Evolutionary conservation across 2,329 filamentous ascomycete genomes (phyloP).

Genomic region (Aspergillus sergii): DNA sequence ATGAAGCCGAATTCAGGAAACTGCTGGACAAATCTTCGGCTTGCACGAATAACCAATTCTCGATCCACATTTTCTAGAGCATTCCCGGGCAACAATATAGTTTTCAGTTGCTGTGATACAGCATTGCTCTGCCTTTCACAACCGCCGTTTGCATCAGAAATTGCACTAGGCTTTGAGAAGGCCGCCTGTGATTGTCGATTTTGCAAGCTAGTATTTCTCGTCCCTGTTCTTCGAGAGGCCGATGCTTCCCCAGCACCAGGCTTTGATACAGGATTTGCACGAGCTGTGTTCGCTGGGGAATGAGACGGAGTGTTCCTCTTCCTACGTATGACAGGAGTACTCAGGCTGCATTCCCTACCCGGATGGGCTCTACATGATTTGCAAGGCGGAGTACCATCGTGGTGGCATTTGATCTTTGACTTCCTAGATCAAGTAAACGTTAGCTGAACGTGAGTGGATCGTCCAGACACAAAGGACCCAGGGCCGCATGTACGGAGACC

Average conservation of each 20-base stretch:
- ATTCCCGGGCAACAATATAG: background rate
- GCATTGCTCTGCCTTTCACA: background rate
- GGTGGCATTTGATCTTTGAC: background rate
- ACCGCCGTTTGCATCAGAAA: background rate
- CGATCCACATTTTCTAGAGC: background rate
- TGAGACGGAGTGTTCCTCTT: background rate
- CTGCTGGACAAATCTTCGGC: background rate
- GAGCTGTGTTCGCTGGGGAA: background rate
- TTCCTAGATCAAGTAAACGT: background rate
- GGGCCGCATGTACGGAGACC: background rate
- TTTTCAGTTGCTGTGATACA: background rate
- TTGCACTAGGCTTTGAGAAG: background rate
- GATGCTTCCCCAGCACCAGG: background rate
- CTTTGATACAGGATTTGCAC: background rate
- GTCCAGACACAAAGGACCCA: background rate
- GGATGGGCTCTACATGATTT: background rate
- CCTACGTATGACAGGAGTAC: background rate
- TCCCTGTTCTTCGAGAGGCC: background rate
- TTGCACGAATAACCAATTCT: background rate
- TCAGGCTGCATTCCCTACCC: background rate
- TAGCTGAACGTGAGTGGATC: background rate
- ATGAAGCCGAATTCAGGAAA: background rate
- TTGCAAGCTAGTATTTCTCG: background rate
- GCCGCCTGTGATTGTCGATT: background rate
- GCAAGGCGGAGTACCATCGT: background rate